Conservation (phyloP, 106 monocot genomes). For the Alisma plantagoaquatica region DNA sequence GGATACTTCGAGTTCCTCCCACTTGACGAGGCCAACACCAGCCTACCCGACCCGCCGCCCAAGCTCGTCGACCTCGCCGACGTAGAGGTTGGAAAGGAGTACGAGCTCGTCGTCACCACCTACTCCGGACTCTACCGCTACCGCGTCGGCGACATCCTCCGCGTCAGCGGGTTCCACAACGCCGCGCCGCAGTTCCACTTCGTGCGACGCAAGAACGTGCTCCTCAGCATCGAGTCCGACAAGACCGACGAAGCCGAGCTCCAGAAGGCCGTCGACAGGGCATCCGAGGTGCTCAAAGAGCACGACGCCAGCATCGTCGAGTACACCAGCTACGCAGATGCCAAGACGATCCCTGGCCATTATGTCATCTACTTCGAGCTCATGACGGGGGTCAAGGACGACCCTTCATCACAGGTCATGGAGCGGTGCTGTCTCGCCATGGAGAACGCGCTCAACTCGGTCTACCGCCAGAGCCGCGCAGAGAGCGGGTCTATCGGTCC, state of each 20-base stretch:
- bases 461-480: no score
- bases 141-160: slow-evolving; percentile 49
- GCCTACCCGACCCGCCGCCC: neutral
- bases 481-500: no score
- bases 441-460: no score
- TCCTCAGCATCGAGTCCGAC: slow-evolving; percentile 64
- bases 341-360: slow-evolving; percentile 52
- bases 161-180: slow-evolving; percentile 58
- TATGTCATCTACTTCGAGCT: slow-evolving; percentile 76
- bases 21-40: slow-evolving; percentile 2
- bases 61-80: slow-evolving; percentile 45
- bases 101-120: slow-evolving; percentile 79
- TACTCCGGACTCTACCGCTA: slow-evolving; percentile 69
- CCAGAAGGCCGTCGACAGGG: slow-evolving; percentile 42
- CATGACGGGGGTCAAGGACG: slow-evolving; percentile 27
- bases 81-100: slow-evolving; percentile 68
- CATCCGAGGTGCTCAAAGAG: slow-evolving; percentile 29
- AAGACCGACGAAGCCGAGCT: slow-evolving; percentile 68
- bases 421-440: no score
- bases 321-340: slow-evolving; percentile 65
- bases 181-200: slow-evolving; percentile 54
- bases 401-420: no score
- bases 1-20: slow-evolving; percentile 76
- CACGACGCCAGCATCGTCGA: slow-evolving; percentile 38
- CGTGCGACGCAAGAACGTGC: slow-evolving; percentile 48